Conservation (phyloP, 106 monocot species). For the Chionographis japonica region DNA sequence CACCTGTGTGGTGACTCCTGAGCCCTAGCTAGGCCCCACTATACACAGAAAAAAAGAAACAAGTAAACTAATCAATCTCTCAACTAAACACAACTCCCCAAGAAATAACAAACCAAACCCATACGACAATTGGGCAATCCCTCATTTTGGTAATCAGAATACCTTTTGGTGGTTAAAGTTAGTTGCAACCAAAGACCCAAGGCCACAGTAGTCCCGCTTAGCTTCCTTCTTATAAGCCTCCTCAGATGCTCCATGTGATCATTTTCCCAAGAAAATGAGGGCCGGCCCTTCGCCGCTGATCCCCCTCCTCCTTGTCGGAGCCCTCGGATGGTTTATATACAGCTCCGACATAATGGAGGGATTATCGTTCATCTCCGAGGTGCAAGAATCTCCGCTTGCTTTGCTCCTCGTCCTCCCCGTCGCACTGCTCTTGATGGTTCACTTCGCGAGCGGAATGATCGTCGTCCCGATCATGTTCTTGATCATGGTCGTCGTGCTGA, state of each 20-base stretch:
- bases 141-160: not conserved
- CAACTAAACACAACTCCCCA: not conserved
- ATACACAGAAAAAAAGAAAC: not conserved
- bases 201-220: not conserved
- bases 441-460: conserved; percentile 3
- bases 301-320: conserved; percentile 20
- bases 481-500: conserved; percentile 8
- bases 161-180: conserved; percentile 10
- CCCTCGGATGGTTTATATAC: conserved; percentile 10
- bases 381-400: conserved; percentile 2
- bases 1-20: no score
- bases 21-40: no score
- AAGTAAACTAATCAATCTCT: conserved; percentile 1
- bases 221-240: no score
- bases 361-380: not conserved
- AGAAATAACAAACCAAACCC: not conserved
- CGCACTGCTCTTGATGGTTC: not conserved
- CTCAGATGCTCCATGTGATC: no score
- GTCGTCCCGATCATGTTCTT: conserved; percentile 15
- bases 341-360: conserved; percentile 2
- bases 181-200: conserved; percentile 5
- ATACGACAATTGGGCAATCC: no score
- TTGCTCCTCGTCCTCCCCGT: not conserved
- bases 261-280: not conserved
- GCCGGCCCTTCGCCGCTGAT: conserved; percentile 30